A percentile compares a stretch with the other conserved stretches of the same genome.
Conservation (phyloP, 306 rosid genomes). For the Quercus glauca region DNA sequence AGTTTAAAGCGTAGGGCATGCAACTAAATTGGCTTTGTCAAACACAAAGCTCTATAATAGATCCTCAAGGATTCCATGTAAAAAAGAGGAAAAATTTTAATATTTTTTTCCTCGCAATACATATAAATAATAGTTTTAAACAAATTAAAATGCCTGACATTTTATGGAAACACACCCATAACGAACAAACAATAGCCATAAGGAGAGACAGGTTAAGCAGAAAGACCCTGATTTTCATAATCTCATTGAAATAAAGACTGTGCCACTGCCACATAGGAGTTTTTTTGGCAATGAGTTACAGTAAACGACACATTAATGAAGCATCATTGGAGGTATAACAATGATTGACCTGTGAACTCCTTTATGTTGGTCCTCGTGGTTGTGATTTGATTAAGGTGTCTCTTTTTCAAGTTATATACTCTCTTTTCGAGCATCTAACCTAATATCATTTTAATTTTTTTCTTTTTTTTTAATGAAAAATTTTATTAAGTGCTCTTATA, state of each 20-base stretch:
- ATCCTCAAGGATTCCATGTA: no score
- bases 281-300: background rate
- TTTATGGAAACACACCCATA: background rate
- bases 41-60: no score
- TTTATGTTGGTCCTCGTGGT: conserved; percentile 4
- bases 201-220: background rate
- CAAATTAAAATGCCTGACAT: background rate
- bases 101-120: no score
- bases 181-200: background rate
- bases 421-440: conserved; percentile 13
- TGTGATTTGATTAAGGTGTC: background rate
- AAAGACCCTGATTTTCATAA: no score
- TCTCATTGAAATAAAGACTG: background rate
- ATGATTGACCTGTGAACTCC: conserved; percentile 1
- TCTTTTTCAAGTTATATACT: background rate
- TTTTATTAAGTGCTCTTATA: no score
- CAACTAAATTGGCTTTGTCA: background rate
- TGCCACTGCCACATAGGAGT: background rate
- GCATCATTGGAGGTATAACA: background rate
- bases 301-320: background rate
- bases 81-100: no score
- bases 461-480: no score
- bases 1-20: background rate
- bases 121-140: background rate
- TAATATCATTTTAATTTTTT: background rate